These are phyloP conservation scores for Cucurbitaria berberidis DNA, from an alignment of 2,329 filamentous ascomycete species.

Conservation along the genomic window DNA sequence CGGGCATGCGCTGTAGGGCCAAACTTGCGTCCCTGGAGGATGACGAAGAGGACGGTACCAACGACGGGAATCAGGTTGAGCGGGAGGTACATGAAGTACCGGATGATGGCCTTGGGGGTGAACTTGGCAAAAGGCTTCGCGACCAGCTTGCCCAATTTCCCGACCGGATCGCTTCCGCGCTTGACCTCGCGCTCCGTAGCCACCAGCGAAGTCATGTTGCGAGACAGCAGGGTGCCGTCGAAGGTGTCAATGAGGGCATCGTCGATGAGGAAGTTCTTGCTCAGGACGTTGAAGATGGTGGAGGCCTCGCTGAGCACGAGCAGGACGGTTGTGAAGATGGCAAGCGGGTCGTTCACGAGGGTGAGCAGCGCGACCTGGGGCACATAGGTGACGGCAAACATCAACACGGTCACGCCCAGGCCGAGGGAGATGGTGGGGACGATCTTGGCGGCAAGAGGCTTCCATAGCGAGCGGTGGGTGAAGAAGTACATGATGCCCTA, in stretches of 20 bases:
- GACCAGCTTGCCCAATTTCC: conserved; percentile 63
- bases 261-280: conserved; percentile 75
- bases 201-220: conserved; percentile 67
- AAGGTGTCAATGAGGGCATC: conserved; percentile 89
- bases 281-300: conserved; percentile 60
- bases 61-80: conserved; percentile 92
- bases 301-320: conserved; percentile 63
- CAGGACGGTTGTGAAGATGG: conserved; percentile 73
- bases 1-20: conserved; percentile 64
- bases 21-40: conserved; percentile 66
- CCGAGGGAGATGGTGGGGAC: conserved; percentile 72
- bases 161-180: conserved; percentile 58
- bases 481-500: conserved; percentile 68
- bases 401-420: conserved; percentile 71
- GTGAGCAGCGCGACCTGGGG: conserved; percentile 84
- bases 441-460: conserved; percentile 63
- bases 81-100: conserved; percentile 84
- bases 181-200: conserved; percentile 76
- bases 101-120: conserved; percentile 66
- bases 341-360: conserved; percentile 83
- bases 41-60: conserved; percentile 80
- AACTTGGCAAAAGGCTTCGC: conserved; percentile 62
- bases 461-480: conserved; percentile 64
- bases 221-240: conserved; percentile 70
- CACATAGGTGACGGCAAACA: conserved; percentile 88